Conservation (phyloP, 495 filamentous ascomycete species). For the Xylaria sp. region DNA sequence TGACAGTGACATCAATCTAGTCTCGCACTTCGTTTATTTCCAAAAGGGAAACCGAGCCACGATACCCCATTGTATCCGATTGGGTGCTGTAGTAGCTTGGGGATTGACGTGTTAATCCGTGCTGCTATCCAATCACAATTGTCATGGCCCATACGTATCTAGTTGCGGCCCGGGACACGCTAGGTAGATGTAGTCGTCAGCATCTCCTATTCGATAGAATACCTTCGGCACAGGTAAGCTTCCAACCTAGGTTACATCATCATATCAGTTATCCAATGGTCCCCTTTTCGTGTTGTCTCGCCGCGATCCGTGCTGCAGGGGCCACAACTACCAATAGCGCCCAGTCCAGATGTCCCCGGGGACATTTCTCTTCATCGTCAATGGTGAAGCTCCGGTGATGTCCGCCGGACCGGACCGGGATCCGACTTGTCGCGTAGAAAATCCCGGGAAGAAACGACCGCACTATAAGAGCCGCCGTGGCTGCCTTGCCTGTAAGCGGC, state of each 20-base stretch:
- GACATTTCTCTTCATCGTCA: constrained; percentile 7
- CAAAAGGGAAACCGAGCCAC: constrained; percentile 2
- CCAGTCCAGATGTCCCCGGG: background rate
- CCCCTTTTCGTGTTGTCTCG: background rate
- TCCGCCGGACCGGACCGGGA: background rate
- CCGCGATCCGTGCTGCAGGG: background rate
- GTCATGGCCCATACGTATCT: background rate
- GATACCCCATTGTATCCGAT: background rate
- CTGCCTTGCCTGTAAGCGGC: constrained; percentile 24
- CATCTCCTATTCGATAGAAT: background rate
- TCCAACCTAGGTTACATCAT: constrained; percentile 13
- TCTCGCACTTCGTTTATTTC: constrained; percentile 19
- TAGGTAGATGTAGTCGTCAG: no score
- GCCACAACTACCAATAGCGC: background rate
- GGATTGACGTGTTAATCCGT: background rate
- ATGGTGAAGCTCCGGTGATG: constrained; percentile 2
- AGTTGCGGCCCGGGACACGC: background rate
- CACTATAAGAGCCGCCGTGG: constrained; percentile 29
- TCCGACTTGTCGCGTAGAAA: background rate
- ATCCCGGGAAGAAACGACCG: constrained; percentile 19
- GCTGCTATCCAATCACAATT: background rate
- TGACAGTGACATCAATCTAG: background rate
- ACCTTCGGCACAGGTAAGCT: background rate
- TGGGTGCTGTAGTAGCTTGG: background rate
- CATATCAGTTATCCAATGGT: background rate